Base-by-base conservation (phyloP, 2,329 filamentous ascomycete genomes). In the Thelonectria blattea region DNA sequence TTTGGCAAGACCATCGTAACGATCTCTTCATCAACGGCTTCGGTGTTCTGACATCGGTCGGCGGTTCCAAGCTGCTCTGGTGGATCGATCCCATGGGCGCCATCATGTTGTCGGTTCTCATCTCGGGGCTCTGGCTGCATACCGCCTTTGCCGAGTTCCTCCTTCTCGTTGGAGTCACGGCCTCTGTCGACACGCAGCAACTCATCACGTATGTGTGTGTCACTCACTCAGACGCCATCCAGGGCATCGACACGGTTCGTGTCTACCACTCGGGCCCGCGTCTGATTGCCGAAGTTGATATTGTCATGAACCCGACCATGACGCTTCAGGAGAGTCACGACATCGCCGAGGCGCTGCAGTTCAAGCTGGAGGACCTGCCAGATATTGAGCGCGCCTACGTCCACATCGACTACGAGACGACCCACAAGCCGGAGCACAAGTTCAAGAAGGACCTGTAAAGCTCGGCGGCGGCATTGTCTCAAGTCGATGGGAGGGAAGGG, bases 1-100 rank as follows among this genome's bases (percentile, higher is more conserved):
- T 98, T 14, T 97, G 93, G 93, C 91, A 96, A 76, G 94, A 98
- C 72, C 95, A 99, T 79, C 89, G 95, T 63, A 99, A 99, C 73
- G 95, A 99, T 73, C 82, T 99, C n/a, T 83, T 97, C 70, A 92
- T 99, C 83, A 99, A 98, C 75, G 92, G 92, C 55, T 92, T 96
- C 68, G 93, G 91, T 85, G 88, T 98, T 65, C 78, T 97, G 56
- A 97, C 93, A 1, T 94, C 91, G 3, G 89, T 97, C n/a, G 91
- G 92, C 56, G 95, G 95, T 34, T 88, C 88, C 65, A 96, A 96
- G 80, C 81, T 98, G 20, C 81, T 82, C 61, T 97, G 94, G 94
- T 98, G 92, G 92, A 88, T 99, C 65, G 95, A 99, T 78, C 93
- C 95, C 0, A 88, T 91, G 80, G 95, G 95, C 45, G 94, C 95